Evolutionary conservation across 1,284 basidiomycete species (phyloP), one percentile per base, ranked within the genome.

Genomic region (Sporisorium scitamineum): DNA sequence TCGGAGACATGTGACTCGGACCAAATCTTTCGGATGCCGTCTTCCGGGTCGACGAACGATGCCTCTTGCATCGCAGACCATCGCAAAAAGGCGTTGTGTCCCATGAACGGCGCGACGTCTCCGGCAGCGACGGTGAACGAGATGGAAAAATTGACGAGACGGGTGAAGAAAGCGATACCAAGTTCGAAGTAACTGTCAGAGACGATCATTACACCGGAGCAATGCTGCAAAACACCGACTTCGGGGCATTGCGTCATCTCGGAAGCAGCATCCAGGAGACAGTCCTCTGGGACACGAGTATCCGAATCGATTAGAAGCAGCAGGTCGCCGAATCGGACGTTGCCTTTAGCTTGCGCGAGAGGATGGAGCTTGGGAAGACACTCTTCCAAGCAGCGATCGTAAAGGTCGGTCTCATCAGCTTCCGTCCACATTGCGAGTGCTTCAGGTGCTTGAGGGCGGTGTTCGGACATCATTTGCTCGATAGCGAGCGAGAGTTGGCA

Each of bases 251-350:
- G 91, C 3, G 89, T 87, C 79, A 94, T 89, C 84, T 94, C 93
- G 27, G 91, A 89, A 2, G 92, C 93, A n/a, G 93, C 93, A 85
- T 94, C 93, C 58, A 92, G 88, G 81, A 94, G 90, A 82, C 92
- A 94, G 83, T 94, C 93, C 85, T 91, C 91, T 3, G 93, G 93
- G 0, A 94, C 92, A 63, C 93, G 86, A n/a, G 93, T 94, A 86
- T 94, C 93, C 5, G 92, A 91, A 80, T 94, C 92, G 61, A 83
- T 68, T 31, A 82, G 52, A 6, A 83, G 76, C 34, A 83, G 58
- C n/a, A 71, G 52, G 31, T 78, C 69, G 31, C 81, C 81, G 53
- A 83, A 72, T n/a, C 80, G 77, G 10, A 81, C 45, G 50, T 79
- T 68, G 39, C 79, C 79, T 26, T 37, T 37, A 7, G 73, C 76